Percentiles rank a stretch among this genome's conserved stretches.
Evolutionary conservation across 2,329 filamentous ascomycete genomes (phyloP).

Genomic region (Dryadomyces quercivorus): DNA sequence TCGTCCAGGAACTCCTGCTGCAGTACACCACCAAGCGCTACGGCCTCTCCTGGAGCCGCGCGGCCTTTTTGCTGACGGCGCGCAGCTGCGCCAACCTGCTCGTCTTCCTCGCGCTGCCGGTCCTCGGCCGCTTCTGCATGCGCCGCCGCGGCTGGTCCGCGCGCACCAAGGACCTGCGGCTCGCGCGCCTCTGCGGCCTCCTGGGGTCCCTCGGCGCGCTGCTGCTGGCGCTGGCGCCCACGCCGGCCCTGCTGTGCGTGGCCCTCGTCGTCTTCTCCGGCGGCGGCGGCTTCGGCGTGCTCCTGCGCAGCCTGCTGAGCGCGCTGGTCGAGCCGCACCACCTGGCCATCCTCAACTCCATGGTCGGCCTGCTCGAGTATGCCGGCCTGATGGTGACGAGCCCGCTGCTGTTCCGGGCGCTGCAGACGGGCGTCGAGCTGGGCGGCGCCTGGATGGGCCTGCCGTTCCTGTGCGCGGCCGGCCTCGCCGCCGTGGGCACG

Average conservation of each 20-base stretch:
- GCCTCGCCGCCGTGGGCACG: constrained; percentile 19
- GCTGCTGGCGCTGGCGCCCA: constrained; percentile 23
- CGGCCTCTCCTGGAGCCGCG: constrained; percentile 31
- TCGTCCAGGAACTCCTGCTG: constrained; percentile 26
- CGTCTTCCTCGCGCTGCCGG: constrained; percentile 25
- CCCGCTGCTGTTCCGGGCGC: constrained; percentile 33
- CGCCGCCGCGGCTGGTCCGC: constrained; percentile 18
- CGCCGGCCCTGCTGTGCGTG: constrained; percentile 19
- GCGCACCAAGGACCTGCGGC: constrained; percentile 26
- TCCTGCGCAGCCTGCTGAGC: constrained; percentile 38
- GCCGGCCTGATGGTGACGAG: constrained; percentile 32
- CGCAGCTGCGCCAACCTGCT: constrained; percentile 24
- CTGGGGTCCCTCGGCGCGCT: constrained; percentile 22
- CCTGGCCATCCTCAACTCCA: constrained; percentile 40
- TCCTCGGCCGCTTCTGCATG: constrained; percentile 19
- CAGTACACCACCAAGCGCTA: constrained; percentile 43
- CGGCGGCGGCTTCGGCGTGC: constrained; percentile 28
- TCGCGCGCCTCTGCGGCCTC: constrained; percentile 23
- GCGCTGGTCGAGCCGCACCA: constrained; percentile 40
- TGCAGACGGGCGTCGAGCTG: constrained; percentile 30
- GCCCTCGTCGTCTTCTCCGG: constrained; percentile 33
- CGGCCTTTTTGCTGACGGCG: constrained; percentile 28
- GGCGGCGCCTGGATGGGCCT: constrained; percentile 37
- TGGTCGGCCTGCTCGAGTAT: constrained; percentile 37
- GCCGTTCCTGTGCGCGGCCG: constrained; percentile 29